A percentile compares a stretch with the other conserved stretches of the same genome.
These are phyloP conservation scores for Saturnispora besseyi DNA, from an alignment of 805 yeast species.

Conservation along the genomic window DNA sequence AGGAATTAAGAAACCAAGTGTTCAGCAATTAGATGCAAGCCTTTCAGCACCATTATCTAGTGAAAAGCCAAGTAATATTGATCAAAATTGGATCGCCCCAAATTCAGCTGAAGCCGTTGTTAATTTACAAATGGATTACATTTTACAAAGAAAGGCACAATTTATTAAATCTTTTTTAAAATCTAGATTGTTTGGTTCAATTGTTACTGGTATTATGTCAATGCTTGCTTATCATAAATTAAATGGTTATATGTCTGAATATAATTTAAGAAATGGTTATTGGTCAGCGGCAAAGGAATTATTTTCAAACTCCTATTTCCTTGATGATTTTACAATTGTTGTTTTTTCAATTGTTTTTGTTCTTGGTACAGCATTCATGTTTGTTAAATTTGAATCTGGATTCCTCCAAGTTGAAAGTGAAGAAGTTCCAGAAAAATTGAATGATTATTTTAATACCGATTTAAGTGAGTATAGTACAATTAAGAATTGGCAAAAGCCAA, in stretches of 20 bases:
- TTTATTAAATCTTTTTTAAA: slow-evolving; percentile 39
- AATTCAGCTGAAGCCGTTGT: slow-evolving; percentile 50
- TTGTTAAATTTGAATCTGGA: slow-evolving; percentile 36
- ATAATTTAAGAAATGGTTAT: slow-evolving; percentile 16
- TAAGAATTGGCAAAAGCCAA: slow-evolving; percentile 10
- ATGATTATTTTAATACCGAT: slow-evolving; percentile 41
- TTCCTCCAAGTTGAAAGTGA: slow-evolving; percentile 37
- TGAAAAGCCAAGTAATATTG: slow-evolving; percentile 44
- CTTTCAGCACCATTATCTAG: slow-evolving; percentile 38
- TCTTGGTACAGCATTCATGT: slow-evolving; percentile 33
- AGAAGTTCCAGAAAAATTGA: slow-evolving; percentile 29
- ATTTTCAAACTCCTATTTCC: slow-evolving; percentile 17
- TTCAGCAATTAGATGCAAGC: slow-evolving; percentile 7
- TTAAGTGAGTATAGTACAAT: slow-evolving; percentile 33
- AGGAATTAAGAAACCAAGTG: not conserved
- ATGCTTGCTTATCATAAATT: slow-evolving; percentile 14
- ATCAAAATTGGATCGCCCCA: slow-evolving; percentile 42
- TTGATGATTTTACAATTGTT: slow-evolving; percentile 25
- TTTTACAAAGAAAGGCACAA: slow-evolving; percentile 37
- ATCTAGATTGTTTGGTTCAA: slow-evolving; percentile 34
- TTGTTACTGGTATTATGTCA: slow-evolving; percentile 20
- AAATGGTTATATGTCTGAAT: slow-evolving; percentile 17
- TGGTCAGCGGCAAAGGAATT: slow-evolving; percentile 13
- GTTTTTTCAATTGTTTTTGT: slow-evolving; percentile 33
- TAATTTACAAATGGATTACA: slow-evolving; percentile 55